Evolutionary conservation across 2,329 filamentous ascomycete genomes (phyloP).

Genomic region (Ophiosphaerella herpotricha): DNA sequence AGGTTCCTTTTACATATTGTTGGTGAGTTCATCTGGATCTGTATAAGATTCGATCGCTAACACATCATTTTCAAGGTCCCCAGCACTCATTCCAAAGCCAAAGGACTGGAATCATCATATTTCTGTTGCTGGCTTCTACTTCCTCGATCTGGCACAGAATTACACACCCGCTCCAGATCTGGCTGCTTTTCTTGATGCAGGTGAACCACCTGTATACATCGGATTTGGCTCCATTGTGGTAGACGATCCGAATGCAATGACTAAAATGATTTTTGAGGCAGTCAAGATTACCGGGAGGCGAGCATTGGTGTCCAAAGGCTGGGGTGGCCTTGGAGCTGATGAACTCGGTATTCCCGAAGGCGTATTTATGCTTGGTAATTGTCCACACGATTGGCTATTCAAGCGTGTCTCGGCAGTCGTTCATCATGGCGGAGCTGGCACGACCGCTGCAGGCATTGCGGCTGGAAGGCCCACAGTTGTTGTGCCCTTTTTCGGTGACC

Average conservation of each 20-base stretch:
- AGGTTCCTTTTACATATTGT: constrained; percentile 86
- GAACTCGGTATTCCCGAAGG: constrained; percentile 67
- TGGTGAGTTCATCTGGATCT: constrained; percentile 58
- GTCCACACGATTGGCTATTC: constrained; percentile 89
- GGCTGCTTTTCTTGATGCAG: constrained; percentile 45
- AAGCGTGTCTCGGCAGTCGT: constrained; percentile 79
- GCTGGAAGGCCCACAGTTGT: constrained; percentile 80
- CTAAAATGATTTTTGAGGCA: constrained; percentile 48
- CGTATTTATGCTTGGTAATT: constrained; percentile 82
- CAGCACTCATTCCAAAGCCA: constrained; percentile 52
- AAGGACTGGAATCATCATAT: constrained; percentile 51
- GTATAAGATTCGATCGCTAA: neutral
- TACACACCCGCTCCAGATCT: constrained; percentile 47
- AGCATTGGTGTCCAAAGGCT: constrained; percentile 83
- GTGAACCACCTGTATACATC: constrained; percentile 49
- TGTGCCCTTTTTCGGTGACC: constrained; percentile 72
- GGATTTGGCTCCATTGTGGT: constrained; percentile 51
- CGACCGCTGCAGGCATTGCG: constrained; percentile 83
- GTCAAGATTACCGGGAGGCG: constrained; percentile 66
- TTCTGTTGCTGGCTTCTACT: constrained; percentile 48
- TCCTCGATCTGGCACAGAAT: constrained; percentile 46
- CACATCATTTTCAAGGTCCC: constrained; percentile 31
- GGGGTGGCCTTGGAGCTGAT: constrained; percentile 81
- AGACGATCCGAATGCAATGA: constrained; percentile 50
- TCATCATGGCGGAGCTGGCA: constrained; percentile 87